Evolutionary conservation across 106 monocot species (phyloP).

Genomic region (Acorus calamus): DNA sequence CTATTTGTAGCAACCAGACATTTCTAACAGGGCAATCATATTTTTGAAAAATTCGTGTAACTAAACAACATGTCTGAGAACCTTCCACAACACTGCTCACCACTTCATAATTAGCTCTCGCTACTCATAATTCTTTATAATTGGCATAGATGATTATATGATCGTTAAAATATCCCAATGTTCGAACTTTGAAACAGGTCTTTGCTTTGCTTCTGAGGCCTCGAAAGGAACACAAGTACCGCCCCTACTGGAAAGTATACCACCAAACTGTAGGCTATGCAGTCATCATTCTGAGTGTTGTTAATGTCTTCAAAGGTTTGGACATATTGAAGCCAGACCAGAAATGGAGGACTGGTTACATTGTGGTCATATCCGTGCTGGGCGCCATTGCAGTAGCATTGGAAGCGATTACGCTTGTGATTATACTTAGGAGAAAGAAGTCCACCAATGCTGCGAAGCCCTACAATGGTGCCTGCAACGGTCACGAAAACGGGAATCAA

Average conservation of each 20-base stretch:
- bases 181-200: neutral
- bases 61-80: too few species aligned
- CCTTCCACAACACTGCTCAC: too few species aligned
- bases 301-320: conserved; percentile 16
- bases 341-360: conserved; percentile 3
- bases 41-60: too few species aligned
- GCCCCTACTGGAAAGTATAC: conserved; percentile 15
- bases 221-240: conserved; percentile 12
- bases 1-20: too few species aligned
- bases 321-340: conserved; percentile 5
- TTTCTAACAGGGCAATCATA: too few species aligned
- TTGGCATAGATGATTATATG: neutral
- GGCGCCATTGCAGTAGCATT: conserved; percentile 4
- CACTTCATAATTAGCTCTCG: neutral
- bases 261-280: conserved; percentile 12
- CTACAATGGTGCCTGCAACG: too few species aligned
- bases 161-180: neutral
- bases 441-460: too few species aligned
- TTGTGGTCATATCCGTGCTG: neutral
- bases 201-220: conserved; percentile 13
- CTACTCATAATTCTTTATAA: neutral
- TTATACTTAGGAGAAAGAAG: neutral
- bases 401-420: conserved; percentile 2
- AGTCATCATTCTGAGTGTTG: conserved; percentile 4
- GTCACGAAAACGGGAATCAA: too few species aligned